These are phyloP conservation scores for Stagonosporopsis cucurbitacearum DNA, from an alignment of 2,329 filamentous ascomycete species.

Conservation along the genomic window DNA sequence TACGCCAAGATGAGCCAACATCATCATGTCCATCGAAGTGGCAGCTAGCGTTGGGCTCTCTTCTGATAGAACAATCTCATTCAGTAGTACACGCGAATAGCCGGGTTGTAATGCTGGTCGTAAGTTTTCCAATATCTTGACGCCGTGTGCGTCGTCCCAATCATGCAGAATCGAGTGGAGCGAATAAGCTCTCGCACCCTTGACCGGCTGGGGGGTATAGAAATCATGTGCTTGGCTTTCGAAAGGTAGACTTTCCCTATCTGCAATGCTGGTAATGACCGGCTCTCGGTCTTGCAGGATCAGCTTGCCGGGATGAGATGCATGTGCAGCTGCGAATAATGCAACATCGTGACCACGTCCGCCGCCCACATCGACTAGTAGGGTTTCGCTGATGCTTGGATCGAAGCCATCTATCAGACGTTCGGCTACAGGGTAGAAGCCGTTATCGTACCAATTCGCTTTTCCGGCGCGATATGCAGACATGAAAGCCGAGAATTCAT, in stretches of 20 bases:
- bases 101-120: conserved; percentile 23
- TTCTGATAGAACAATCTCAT: conserved; percentile 23
- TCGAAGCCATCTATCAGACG: conserved; percentile 38
- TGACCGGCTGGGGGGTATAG: conserved; percentile 54
- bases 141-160: conserved; percentile 26
- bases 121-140: conserved; percentile 26
- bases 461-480: conserved; percentile 17
- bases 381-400: conserved; percentile 7
- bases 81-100: conserved; percentile 25
- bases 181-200: conserved; percentile 43
- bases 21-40: conserved; percentile 26
- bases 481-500: too few relatives aligned
- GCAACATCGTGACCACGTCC: conserved; percentile 52
- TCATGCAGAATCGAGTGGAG: conserved; percentile 33
- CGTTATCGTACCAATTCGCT: conserved; percentile 19
- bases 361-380: conserved; percentile 56
- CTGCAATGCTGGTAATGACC: conserved; percentile 30
- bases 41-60: conserved; percentile 13
- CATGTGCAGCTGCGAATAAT: conserved; percentile 37
- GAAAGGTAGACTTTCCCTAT: conserved; percentile 39
- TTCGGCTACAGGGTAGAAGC: conserved; percentile 22
- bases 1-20: conserved; percentile 19
- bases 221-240: conserved; percentile 52
- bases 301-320: conserved; percentile 50
- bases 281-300: conserved; percentile 59